Base-by-base conservation (phyloP, 2,329 filamentous ascomycete genomes). In the Ophiocordyceps camponoti-floridani region DNA sequence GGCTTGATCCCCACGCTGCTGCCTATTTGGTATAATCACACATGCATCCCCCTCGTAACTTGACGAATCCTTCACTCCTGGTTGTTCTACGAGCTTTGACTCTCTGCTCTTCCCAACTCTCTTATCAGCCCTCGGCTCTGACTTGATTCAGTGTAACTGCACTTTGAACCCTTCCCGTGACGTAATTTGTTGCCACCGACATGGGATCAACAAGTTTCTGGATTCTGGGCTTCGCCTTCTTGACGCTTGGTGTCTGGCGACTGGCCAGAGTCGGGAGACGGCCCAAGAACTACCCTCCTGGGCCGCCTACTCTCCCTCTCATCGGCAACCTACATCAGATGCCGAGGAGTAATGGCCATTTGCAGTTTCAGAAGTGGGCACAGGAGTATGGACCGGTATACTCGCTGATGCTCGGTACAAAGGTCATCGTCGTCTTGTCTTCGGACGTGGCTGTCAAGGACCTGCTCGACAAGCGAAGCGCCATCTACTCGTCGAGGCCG, bases 301-400 rank as follows among this genome's bases (percentile, higher is more conserved):
- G 70, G 0, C 71, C 71, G 5, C 68, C 68, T 1, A 71, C 69
- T 0, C 31, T 72, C 1, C 70, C 70, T 0, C 45, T 74, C 1
- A 52, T 74, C 7, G 71, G 71, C 5, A 74, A 74, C 41, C 50
- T 74, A 2, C 69, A 72, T 49, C 62, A 62, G 47, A 68, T 73
- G 52, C 69, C 68, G 0, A 56, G 53, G 3, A 43, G 58, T 6
- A 56, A 68, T 26, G 52, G 53, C 0, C 65, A 72, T 45, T 48
- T 67, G 0, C 66, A 72, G 44, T 72, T 72, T 44, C 54, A 68
- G 35, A 66, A 69, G 52, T 75, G 72, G 72, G 68, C 70, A 0
- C 49, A 64, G 6, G 58, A 72, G 51, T 74, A 74, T 40, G 58
- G 70, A 0, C 68, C 69, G 0, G 52, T 75, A 0, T 74, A 69